Conservation (phyloP, 1,139 yeast species). For the Schwanniomyces etchellsii region DNA sequence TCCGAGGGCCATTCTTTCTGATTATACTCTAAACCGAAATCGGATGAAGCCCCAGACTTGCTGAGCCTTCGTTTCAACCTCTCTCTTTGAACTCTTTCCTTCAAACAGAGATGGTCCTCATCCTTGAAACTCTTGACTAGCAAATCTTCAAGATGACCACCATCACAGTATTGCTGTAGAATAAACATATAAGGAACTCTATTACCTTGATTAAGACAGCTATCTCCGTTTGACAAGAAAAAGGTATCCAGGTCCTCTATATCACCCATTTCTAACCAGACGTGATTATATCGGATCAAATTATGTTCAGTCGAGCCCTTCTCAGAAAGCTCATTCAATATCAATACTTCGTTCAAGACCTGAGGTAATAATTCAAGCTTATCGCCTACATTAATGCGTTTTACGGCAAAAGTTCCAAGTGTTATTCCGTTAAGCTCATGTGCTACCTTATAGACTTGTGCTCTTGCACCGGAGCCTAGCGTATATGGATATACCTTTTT, state of each 20-base stretch:
- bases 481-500: conserved; percentile 31
- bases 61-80: conserved; percentile 16
- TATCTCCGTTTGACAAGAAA: conserved; percentile 14
- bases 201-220: conserved; percentile 8
- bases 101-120: conserved; percentile 19
- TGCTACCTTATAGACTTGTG: conserved; percentile 77
- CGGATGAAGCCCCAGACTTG: conserved; percentile 3
- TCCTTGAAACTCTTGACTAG: conserved; percentile 29
- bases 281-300: conserved; percentile 81
- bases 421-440: conserved; percentile 68
- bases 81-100: conserved; percentile 23
- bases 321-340: conserved; percentile 43
- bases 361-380: conserved; percentile 61
- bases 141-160: conserved; percentile 78
- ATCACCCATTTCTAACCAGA: conserved; percentile 79
- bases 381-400: conserved; percentile 79
- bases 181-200: conserved; percentile 77
- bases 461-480: conserved; percentile 80
- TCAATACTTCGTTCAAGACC: conserved; percentile 73
- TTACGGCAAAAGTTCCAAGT: conserved; percentile 76
- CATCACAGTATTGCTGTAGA: conserved; percentile 80
- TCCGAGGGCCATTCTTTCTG: conserved; percentile 22
- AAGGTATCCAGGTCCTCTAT: conserved; percentile 39
- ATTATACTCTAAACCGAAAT: conserved; percentile 8
- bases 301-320: conserved; percentile 45